Base-by-base conservation (phyloP, 139 green algal genomes). In the Nannochloris sp. region DNA sequence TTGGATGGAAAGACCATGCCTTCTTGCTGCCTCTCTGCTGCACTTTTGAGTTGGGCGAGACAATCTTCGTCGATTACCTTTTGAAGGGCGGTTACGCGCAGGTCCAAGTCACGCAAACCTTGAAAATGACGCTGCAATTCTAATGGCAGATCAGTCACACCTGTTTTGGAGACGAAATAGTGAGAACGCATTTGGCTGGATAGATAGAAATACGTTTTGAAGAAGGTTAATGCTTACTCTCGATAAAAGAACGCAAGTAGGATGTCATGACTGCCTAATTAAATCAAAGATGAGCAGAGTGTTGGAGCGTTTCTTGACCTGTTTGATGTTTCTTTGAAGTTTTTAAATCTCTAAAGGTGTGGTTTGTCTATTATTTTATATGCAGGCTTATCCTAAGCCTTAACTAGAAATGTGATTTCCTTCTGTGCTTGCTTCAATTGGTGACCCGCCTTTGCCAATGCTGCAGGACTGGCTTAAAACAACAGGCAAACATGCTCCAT, bases 61-160 rank as follows among this genome's bases (percentile, higher is more conserved):
- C 45, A 63, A n/a, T 86, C 73, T 19, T 64, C 68, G n/a, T 88
- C 74, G 0, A 84, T 19, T 30, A 72, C 54, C 12, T 66, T 37
- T 34, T 88, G 76, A 12, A 91, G 63, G 5, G 35, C 4, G 1
- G 45, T 48, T 0, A 72, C 61, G 8, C 72, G 67, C 38, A 82
- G 71, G 37, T 91, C 85, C 24, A 91, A 61, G 65, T 91, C 83
- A 2, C 74, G 65, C 45, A 91, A 79, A 2, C 83, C 64, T 23
- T 59, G 62, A 37, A 91, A 85, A n/a, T 67, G 58, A 4, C 85
- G 75, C 9, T 73, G 34, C 31, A 91, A 67, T 58, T 90, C 72
- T 6, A 67, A 64, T 1, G 85, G 85, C 29, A 91, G 60, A 10
- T 86, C 77, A 0, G 71, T 33, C 1, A 82, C 72, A 57, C 73